Percentiles rank a stretch among this genome's conserved stretches.
Evolutionary conservation across 2,329 filamentous ascomycete genomes (phyloP).

Genomic region (Ascochyta pisi): DNA sequence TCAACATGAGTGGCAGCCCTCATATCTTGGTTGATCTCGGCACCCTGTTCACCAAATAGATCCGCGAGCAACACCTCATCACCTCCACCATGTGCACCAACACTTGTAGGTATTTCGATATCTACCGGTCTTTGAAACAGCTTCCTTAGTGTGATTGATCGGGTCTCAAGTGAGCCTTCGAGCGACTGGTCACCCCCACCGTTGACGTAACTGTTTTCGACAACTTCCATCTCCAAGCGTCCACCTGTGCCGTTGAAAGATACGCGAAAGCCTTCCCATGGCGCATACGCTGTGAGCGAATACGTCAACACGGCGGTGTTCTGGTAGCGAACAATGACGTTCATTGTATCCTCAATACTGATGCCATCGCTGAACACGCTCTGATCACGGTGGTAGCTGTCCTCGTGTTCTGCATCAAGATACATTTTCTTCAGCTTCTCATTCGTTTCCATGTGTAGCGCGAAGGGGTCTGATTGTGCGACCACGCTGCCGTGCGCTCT

Average conservation of each 20-base stretch:
- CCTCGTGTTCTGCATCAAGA: constrained; percentile 68
- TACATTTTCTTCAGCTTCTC: constrained; percentile 65
- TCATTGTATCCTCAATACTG: constrained; percentile 71
- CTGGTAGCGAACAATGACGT: constrained; percentile 63
- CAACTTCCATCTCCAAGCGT: constrained; percentile 66
- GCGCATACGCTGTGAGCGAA: constrained; percentile 66
- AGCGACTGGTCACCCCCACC: constrained; percentile 64
- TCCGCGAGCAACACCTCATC: constrained; percentile 65
- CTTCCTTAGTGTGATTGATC: constrained; percentile 59
- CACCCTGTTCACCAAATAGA: constrained; percentile 61
- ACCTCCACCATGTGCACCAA: constrained; percentile 67
- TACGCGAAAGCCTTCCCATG: constrained; percentile 67
- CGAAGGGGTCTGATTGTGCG: constrained; percentile 64
- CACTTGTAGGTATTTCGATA: constrained; percentile 59
- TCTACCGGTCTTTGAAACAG: constrained; percentile 65
- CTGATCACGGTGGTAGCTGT: constrained; percentile 67
- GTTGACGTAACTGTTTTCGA: constrained; percentile 67
- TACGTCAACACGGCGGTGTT: constrained; percentile 66
- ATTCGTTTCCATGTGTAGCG: constrained; percentile 62
- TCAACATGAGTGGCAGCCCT: constrained; percentile 66
- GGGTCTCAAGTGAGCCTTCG: constrained; percentile 61
- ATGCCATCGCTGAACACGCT: constrained; percentile 69
- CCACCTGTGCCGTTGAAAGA: constrained; percentile 66
- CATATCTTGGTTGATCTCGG: constrained; percentile 56
- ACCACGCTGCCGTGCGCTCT: constrained; percentile 60